phyloP scores from a whole-genome alignment of 768 basidiomycete species.

The Baorangia bicolor region DNA sequence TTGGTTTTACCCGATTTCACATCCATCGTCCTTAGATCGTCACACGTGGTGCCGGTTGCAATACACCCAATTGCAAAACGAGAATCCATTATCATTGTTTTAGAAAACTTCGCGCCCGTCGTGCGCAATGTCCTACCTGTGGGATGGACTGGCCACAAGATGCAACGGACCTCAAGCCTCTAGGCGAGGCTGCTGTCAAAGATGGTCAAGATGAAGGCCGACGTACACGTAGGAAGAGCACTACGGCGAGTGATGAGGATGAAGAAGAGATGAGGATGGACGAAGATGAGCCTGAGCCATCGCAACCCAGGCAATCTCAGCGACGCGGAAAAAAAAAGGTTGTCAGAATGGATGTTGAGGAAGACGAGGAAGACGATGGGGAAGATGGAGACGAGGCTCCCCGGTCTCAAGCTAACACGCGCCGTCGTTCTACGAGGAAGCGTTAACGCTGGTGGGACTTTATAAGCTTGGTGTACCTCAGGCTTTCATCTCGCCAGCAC shows the following conservation, averaged over 20 bases:
- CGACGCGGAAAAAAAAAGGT: constrained; percentile 30
- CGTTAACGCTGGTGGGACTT: constrained; percentile 7
- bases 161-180: constrained; percentile 45
- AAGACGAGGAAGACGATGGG: constrained; percentile 40
- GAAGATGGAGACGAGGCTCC: constrained; percentile 24
- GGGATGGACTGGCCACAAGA: constrained; percentile 57
- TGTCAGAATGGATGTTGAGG: constrained; percentile 44
- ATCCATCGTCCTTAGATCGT: constrained; percentile 46
- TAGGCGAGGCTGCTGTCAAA: constrained; percentile 70
- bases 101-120: constrained; percentile 44
- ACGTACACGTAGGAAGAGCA: constrained; percentile 35
- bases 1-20: neutral
- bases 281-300: constrained; percentile 32
- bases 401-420: constrained; percentile 15
- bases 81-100: constrained; percentile 69
- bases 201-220: constrained; percentile 55
- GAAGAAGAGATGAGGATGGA: constrained; percentile 41
- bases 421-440: constrained; percentile 21
- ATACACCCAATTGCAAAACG: constrained; percentile 57
- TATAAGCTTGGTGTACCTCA: too few species aligned
- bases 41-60: constrained; percentile 67
- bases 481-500: neutral
- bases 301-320: constrained; percentile 30
- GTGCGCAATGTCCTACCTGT: constrained; percentile 57
- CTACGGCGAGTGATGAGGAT: constrained; percentile 37